Percentiles rank a stretch among this genome's conserved stretches.
Conservation (phyloP, 306 rosid species). For the Hippophae gyantsensis region DNA sequence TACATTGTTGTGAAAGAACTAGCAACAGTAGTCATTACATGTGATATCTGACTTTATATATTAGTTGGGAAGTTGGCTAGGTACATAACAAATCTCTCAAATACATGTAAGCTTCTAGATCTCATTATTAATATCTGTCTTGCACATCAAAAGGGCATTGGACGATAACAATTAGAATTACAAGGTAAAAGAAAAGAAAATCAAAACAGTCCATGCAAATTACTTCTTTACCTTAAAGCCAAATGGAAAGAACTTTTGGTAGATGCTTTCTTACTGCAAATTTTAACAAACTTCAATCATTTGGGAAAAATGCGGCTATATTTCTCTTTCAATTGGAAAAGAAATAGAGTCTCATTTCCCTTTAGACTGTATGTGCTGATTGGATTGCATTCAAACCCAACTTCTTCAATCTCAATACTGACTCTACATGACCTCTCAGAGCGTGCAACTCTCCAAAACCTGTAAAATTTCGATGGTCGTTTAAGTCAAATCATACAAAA, state of each 20-base stretch:
- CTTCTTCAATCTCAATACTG: slow-evolving; percentile 60
- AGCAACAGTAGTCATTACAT: neutral
- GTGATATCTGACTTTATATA: neutral
- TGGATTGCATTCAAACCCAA: slow-evolving; percentile 34
- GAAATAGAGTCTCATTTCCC: slow-evolving; percentile 2
- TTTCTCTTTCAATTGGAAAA: slow-evolving; percentile 7
- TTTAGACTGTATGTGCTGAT: slow-evolving; percentile 62
- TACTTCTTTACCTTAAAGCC: slow-evolving; percentile 3
- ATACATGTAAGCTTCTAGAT: slow-evolving; percentile 11
- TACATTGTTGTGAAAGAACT: no score
- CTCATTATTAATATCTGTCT: slow-evolving; percentile 1
- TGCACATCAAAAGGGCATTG: slow-evolving; percentile 4
- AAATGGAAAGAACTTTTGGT: slow-evolving; percentile 8
- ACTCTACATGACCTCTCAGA: slow-evolving; percentile 69
- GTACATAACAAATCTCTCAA: slow-evolving; percentile 9
- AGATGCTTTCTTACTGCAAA: slow-evolving; percentile 14
- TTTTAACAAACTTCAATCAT: slow-evolving; percentile 6
- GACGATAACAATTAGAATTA: slow-evolving; percentile 9
- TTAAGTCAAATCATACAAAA: neutral
- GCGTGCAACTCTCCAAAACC: slow-evolving; percentile 65
- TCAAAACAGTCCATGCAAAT: neutral
- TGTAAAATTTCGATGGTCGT: slow-evolving; percentile 23
- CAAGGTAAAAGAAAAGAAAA: slow-evolving; percentile 8
- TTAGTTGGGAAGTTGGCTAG: slow-evolving; percentile 2
- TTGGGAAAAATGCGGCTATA: slow-evolving; percentile 19